Evolutionary conservation across 106 monocot genomes (phyloP).

Genomic region (Dioscorea zingiberensis): DNA sequence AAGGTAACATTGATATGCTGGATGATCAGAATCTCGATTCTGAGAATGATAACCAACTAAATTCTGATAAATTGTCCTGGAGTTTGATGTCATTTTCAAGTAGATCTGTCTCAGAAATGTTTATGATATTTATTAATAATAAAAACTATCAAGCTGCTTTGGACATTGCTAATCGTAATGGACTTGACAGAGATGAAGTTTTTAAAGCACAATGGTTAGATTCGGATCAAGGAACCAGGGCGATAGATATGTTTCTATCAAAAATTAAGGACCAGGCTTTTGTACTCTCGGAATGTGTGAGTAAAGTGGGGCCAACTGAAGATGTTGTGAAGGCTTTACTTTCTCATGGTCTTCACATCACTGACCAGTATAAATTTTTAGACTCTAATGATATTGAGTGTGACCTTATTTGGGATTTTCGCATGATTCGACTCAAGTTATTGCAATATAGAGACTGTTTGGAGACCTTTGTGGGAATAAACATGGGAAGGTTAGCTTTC

Average conservation of each 20-base stretch:
- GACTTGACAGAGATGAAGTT: conserved; percentile 72
- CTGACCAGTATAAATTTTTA: conserved; percentile 55
- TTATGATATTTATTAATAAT: conserved; percentile 45
- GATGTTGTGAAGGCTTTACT: conserved; percentile 52
- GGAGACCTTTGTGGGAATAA: conserved; percentile 91
- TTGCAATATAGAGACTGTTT: conserved; percentile 72
- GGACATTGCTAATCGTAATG: conserved; percentile 53
- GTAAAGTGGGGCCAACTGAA: conserved; percentile 64
- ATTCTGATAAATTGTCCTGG: conserved; percentile 42
- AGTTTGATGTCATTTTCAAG: conserved; percentile 53
- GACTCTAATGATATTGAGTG: conserved; percentile 25
- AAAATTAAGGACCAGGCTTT: conserved; percentile 70
- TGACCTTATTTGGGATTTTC: conserved; percentile 45
- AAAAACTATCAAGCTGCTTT: conserved; percentile 55
- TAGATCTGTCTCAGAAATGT: conserved; percentile 74
- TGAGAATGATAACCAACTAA: conserved; percentile 6
- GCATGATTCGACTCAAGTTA: conserved; percentile 61
- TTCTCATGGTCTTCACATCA: conserved; percentile 73
- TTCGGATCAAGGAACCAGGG: conserved; percentile 43
- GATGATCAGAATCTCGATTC: not conserved
- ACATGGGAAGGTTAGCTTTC: conserved; percentile 75
- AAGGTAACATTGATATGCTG: not conserved
- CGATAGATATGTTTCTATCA: conserved; percentile 49
- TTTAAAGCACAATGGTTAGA: conserved; percentile 78
- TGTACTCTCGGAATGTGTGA: conserved; percentile 77